phyloP scores from a whole-genome alignment of 2,329 filamentous ascomycete species.

The Gremmenia infestans region DNA sequence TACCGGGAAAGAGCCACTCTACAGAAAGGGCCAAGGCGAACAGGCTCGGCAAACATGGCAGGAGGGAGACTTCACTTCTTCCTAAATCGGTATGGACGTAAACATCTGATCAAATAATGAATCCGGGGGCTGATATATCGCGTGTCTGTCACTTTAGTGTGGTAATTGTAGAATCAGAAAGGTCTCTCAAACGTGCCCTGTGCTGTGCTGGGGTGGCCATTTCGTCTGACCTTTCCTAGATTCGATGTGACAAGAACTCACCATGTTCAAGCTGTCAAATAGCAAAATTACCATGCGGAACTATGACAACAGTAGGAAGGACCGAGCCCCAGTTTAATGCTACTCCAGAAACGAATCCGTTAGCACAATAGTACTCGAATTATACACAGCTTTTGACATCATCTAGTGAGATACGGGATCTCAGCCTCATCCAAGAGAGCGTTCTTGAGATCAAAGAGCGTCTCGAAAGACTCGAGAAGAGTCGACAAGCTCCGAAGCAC shows the following conservation, averaged over 20 bases:
- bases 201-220: not conserved
- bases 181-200: not conserved
- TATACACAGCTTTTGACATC: not conserved
- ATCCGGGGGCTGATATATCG: not conserved
- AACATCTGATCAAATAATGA: not conserved
- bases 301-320: not conserved
- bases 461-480: slow-evolving; percentile 3
- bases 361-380: not conserved
- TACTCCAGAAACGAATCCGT: not conserved
- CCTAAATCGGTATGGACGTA: slow-evolving; percentile 8
- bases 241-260: slow-evolving; percentile 13
- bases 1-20: not conserved
- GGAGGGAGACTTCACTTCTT: slow-evolving; percentile 3
- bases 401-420: slow-evolving; percentile 4
- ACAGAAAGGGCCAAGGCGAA: not conserved
- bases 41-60: not conserved
- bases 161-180: slow-evolving; percentile 13
- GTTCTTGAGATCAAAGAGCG: slow-evolving; percentile 10
- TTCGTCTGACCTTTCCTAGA: slow-evolving; percentile 2
- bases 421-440: slow-evolving; percentile 9
- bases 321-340: not conserved
- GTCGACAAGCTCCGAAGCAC: not conserved
- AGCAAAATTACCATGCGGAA: slow-evolving; percentile 9
- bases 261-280: slow-evolving; percentile 15
- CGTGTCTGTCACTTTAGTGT: slow-evolving; percentile 1